Conservation (phyloP, 1,139 yeast species). For the Hyphopichia burtonii region DNA sequence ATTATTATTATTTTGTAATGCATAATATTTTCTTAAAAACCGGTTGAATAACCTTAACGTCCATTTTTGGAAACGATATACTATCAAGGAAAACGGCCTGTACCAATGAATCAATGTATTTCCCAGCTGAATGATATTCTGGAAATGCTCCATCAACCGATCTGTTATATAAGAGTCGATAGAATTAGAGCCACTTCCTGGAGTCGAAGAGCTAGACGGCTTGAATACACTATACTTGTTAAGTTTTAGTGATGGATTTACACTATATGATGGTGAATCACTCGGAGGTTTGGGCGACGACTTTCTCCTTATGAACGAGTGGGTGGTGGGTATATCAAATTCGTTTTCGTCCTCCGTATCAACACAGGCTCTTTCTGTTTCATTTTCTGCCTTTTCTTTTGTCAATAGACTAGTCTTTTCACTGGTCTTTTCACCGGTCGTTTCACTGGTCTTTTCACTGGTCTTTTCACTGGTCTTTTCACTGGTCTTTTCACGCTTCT, state of each 20-base stretch:
- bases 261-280: conserved; percentile 1
- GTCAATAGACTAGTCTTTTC: neutral
- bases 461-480: neutral
- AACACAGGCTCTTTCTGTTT: neutral
- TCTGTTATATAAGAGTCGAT: conserved; percentile 25
- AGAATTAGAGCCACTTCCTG: conserved; percentile 1
- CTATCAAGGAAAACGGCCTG: conserved; percentile 22
- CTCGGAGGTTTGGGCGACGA: neutral
- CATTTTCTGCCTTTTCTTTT: neutral
- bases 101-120: conserved; percentile 23
- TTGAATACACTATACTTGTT: conserved; percentile 6
- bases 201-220: neutral
- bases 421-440: too few species aligned
- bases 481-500: neutral
- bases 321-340: neutral
- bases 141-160: conserved; percentile 24
- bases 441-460: neutral
- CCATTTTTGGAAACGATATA: conserved; percentile 36
- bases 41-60: conserved; percentile 36
- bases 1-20: conserved; percentile 8
- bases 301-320: conserved; percentile 4
- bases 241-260: conserved; percentile 15
- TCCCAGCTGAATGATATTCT: conserved; percentile 14
- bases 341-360: neutral
- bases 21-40: conserved; percentile 33